Conservation (phyloP, 495 filamentous ascomycete species). For the Tuber indicum region DNA sequence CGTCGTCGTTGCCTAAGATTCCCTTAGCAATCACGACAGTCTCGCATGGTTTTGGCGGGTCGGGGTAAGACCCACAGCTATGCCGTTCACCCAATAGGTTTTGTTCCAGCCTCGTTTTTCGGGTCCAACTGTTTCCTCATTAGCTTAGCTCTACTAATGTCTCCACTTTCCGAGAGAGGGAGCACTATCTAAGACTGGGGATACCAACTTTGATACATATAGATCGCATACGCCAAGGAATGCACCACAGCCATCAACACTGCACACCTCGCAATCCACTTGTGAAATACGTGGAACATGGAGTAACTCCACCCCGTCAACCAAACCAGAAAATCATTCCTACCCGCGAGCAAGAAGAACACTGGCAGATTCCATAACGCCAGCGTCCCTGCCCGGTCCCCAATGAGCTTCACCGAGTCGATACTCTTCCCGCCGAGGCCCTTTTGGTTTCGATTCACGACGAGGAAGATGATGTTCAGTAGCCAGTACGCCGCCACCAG, state of each 20-base stretch:
- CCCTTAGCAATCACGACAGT: constrained; percentile 9
- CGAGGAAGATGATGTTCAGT: constrained; percentile 36
- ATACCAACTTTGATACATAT: constrained; percentile 37
- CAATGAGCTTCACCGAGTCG: constrained; percentile 43
- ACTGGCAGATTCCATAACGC: constrained; percentile 51
- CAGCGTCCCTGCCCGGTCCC: constrained; percentile 52
- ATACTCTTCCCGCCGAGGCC: constrained; percentile 3
- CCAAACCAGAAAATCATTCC: constrained; percentile 55
- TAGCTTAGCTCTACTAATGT: not conserved
- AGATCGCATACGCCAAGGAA: constrained; percentile 42
- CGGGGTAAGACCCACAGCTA: constrained; percentile 28
- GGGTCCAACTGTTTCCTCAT: constrained; percentile 21
- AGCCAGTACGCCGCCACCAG: constrained; percentile 35
- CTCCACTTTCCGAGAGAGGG: not conserved
- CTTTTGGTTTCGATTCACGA: constrained; percentile 11
- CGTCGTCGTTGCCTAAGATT: constrained; percentile 46
- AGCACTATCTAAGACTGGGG: constrained; percentile 2
- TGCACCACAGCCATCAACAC: constrained; percentile 51
- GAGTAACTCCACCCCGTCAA: constrained; percentile 53
- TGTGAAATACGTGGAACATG: constrained; percentile 53
- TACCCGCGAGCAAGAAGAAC: constrained; percentile 50
- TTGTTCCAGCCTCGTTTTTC: constrained; percentile 29
- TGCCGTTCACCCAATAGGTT: constrained; percentile 41
- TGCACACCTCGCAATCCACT: constrained; percentile 52
- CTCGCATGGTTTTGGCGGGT: not conserved